Conservation (phyloP, 2,329 filamentous ascomycete genomes). For the Exophiala alcalophila region DNA sequence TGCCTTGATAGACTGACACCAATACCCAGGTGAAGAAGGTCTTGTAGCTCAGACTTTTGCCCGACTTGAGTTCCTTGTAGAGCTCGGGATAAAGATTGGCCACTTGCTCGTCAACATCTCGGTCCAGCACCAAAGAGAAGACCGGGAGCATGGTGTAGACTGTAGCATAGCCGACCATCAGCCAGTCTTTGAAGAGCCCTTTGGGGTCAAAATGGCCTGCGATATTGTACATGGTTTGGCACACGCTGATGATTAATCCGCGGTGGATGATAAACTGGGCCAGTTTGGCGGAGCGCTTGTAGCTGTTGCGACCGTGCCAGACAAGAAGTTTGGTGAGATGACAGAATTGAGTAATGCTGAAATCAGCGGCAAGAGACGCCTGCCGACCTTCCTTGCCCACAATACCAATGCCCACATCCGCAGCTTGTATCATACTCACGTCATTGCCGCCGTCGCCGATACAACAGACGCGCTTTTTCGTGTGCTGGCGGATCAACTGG, state of each 20-base stretch:
- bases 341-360: slow-evolving; percentile 92
- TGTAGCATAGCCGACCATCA: slow-evolving; percentile 93
- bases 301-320: slow-evolving; percentile 96
- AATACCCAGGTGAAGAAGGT: slow-evolving; percentile 97
- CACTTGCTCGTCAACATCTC: slow-evolving; percentile 89
- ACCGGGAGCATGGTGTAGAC: slow-evolving; percentile 93
- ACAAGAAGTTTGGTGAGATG: slow-evolving; percentile 96
- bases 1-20: slow-evolving; percentile 91
- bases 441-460: slow-evolving; percentile 98
- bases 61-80: slow-evolving; percentile 93
- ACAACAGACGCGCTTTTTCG: slow-evolving; percentile 92
- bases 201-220: slow-evolving; percentile 89
- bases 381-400: slow-evolving; percentile 97
- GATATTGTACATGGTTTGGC: slow-evolving; percentile 96
- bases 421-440: slow-evolving; percentile 98
- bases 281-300: slow-evolving; percentile 92
- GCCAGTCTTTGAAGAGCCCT: slow-evolving; percentile 92
- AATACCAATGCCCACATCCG: slow-evolving; percentile 95
- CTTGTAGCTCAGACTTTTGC: slow-evolving; percentile 80
- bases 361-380: slow-evolving; percentile 91
- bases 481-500: slow-evolving; percentile 81
- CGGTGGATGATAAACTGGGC: slow-evolving; percentile 98
- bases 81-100: slow-evolving; percentile 95
- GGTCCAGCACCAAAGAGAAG: slow-evolving; percentile 88
- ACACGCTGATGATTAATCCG: slow-evolving; percentile 90